Conservation (phyloP, 768 basidiomycete species). For the Mycena haematopus region DNA sequence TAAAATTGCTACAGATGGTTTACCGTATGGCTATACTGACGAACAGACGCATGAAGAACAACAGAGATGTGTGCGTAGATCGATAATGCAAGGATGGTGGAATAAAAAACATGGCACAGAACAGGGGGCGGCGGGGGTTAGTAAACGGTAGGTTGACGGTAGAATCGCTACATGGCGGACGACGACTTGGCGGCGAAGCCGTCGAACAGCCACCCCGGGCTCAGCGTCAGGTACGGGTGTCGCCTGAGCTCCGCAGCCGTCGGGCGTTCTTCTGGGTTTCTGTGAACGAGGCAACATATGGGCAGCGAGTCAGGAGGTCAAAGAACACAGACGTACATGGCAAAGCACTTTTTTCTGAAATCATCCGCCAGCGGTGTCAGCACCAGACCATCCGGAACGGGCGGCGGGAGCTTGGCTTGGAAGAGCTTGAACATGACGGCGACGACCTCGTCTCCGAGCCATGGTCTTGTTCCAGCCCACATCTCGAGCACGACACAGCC, state of each 20-base stretch:
- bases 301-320: constrained; percentile 6
- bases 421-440: constrained; percentile 97
- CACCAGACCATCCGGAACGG: constrained; percentile 83
- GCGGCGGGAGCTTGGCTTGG: constrained; percentile 83
- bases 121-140: constrained; percentile 17
- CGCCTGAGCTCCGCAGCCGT: constrained; percentile 77
- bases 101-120: constrained; percentile 15
- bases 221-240: constrained; percentile 79
- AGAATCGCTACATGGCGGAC: constrained; percentile 21
- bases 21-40: constrained; percentile 45
- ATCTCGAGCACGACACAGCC: constrained; percentile 99
- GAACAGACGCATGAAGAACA: constrained; percentile 36
- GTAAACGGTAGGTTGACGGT: constrained; percentile 29
- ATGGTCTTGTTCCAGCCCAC: constrained; percentile 97
- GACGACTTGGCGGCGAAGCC: constrained; percentile 57
- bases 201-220: constrained; percentile 77
- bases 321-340: constrained; percentile 62
- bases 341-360: constrained; percentile 89
- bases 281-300: constrained; percentile 35
- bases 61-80: constrained; percentile 23
- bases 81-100: constrained; percentile 14
- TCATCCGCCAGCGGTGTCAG: constrained; percentile 81
- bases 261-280: constrained; percentile 86
- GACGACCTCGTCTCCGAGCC: constrained; percentile 89
- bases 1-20: constrained; percentile 48